Evolutionary conservation across 2,329 filamentous ascomycete species (phyloP).

Genomic region (Thielaviopsis euricoi): DNA sequence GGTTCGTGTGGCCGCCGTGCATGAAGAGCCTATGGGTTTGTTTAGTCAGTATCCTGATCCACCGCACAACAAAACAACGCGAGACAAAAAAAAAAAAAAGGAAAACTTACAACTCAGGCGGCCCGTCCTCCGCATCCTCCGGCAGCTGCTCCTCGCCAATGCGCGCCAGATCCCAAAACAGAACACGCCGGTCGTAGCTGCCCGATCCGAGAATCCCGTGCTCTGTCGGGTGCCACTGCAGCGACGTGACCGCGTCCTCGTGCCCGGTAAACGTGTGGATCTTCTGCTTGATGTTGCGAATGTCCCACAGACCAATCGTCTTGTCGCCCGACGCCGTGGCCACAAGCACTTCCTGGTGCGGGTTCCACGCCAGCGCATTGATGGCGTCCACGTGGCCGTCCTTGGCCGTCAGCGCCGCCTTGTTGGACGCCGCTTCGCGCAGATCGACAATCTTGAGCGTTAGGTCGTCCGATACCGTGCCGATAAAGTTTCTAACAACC

Average conservation of each 20-base stretch:
- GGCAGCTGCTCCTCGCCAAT: slow-evolving; percentile 89
- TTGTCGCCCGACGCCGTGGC: slow-evolving; percentile 92
- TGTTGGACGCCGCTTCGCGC: slow-evolving; percentile 48
- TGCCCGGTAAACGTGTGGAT: slow-evolving; percentile 83
- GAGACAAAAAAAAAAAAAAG: neutral
- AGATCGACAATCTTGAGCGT: slow-evolving; percentile 84
- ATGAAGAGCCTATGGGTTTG: slow-evolving; percentile 60
- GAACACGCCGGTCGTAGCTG: slow-evolving; percentile 81
- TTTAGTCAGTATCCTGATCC: slow-evolving; percentile 14
- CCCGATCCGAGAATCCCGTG: slow-evolving; percentile 76
- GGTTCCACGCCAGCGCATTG: slow-evolving; percentile 92
- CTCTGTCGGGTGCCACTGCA: slow-evolving; percentile 90
- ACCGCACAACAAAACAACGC: slow-evolving; percentile 2
- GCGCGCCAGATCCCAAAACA: slow-evolving; percentile 90
- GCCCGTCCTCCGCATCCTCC: slow-evolving; percentile 87
- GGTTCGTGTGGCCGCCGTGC: slow-evolving; percentile 96
- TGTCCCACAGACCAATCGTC: slow-evolving; percentile 87
- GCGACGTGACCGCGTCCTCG: slow-evolving; percentile 72
- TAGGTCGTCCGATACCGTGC: slow-evolving; percentile 86
- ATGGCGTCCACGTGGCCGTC: slow-evolving; percentile 80
- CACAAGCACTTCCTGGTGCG: slow-evolving; percentile 72
- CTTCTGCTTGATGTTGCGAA: slow-evolving; percentile 78
- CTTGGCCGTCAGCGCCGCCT: slow-evolving; percentile 50
- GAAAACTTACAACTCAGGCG: slow-evolving; percentile 68
- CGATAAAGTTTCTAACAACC: slow-evolving; percentile 67